Conservation (phyloP, 495 filamentous ascomycete genomes). For the Viridothelium virens region DNA sequence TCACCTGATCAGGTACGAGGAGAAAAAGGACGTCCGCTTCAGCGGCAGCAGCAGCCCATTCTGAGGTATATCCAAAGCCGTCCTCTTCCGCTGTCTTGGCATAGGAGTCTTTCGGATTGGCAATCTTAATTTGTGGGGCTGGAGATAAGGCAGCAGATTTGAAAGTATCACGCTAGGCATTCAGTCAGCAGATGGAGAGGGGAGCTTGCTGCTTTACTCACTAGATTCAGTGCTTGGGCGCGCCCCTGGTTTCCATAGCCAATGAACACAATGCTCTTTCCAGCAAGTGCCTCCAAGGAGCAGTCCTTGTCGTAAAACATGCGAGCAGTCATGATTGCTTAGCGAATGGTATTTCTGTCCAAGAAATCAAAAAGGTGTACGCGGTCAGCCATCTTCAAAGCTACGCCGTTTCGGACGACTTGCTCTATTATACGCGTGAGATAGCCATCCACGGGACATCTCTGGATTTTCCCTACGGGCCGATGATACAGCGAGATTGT, state of each 20-base stretch:
- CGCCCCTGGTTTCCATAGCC: slow-evolving; percentile 23
- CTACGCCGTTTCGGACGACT: not conserved
- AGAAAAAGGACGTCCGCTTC: slow-evolving; percentile 21
- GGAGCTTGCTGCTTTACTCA: not conserved
- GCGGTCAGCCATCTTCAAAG: not conserved
- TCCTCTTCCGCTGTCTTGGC: slow-evolving; percentile 18
- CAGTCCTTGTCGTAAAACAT: slow-evolving; percentile 23
- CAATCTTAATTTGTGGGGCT: slow-evolving; percentile 17
- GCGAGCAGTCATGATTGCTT: slow-evolving; percentile 13
- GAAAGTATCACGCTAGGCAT: slow-evolving; percentile 17
- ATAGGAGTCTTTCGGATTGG: slow-evolving; percentile 19
- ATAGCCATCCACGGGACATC: not conserved
- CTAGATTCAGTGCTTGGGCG: slow-evolving; percentile 20
- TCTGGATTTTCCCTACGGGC: not conserved
- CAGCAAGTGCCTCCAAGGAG: slow-evolving; percentile 14
- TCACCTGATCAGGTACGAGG: slow-evolving; percentile 22
- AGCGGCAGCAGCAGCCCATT: slow-evolving; percentile 20
- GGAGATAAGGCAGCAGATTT: slow-evolving; percentile 11
- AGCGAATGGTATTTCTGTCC: not conserved
- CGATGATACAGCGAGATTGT: slow-evolving; percentile 9
- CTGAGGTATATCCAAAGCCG: slow-evolving; percentile 19
- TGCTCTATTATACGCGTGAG: not conserved
- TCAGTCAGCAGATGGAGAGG: not conserved
- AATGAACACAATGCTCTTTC: slow-evolving; percentile 21
- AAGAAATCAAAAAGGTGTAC: not conserved